Conservation (phyloP, 1,284 basidiomycete genomes). For the Rhodotorula sp. region DNA sequence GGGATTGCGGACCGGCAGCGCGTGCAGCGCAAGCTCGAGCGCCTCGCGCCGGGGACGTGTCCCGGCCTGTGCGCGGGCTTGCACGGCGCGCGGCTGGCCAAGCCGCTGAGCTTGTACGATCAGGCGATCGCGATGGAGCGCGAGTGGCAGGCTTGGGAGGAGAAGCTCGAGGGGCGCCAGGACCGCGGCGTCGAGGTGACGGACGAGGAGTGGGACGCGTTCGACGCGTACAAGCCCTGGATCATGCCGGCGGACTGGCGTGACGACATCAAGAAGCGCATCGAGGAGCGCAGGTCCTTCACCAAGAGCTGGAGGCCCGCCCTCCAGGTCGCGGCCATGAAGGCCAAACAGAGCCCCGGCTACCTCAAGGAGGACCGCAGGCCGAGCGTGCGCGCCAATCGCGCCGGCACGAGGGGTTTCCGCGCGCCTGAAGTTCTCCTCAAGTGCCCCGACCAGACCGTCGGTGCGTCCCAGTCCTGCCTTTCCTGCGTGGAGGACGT, state of each 20-base stretch:
- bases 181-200: not conserved
- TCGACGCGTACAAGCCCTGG: constrained; percentile 28
- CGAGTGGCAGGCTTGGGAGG: constrained; percentile 18
- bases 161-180: not conserved
- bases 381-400: constrained; percentile 87
- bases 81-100: constrained; percentile 31
- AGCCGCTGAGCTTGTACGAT: constrained; percentile 31
- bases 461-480: constrained; percentile 61
- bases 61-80: constrained; percentile 35
- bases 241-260: constrained; percentile 18
- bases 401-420: constrained; percentile 95
- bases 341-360: constrained; percentile 50
- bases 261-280: constrained; percentile 25
- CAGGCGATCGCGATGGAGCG: constrained; percentile 23
- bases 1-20: constrained; percentile 32
- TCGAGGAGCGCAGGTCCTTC: constrained; percentile 44
- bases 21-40: constrained; percentile 9
- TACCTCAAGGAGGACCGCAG: constrained; percentile 54
- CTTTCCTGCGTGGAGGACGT: not conserved
- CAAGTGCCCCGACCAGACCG: constrained; percentile 92
- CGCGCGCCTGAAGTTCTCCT: constrained; percentile 94
- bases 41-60: not conserved
- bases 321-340: constrained; percentile 56
- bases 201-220: not conserved
- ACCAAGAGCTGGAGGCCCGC: constrained; percentile 52